Conservation (phyloP, 23 red algal species). For the Gracilaria vermiculophylla region DNA sequence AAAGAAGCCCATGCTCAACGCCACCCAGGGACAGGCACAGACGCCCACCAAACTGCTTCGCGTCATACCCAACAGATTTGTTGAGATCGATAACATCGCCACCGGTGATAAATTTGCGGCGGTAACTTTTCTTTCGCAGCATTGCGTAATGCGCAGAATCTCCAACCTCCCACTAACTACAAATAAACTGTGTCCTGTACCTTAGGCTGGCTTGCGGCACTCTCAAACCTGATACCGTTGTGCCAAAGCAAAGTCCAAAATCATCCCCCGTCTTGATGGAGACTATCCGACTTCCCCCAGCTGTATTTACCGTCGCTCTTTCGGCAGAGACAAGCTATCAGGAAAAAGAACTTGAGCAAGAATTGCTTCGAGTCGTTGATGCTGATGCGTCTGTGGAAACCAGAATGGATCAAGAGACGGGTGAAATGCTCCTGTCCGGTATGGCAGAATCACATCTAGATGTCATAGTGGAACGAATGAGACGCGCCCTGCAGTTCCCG, state of each 20-base stretch:
- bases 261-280: slow-evolving; percentile 49
- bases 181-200: too few species aligned
- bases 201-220: slow-evolving; percentile 39
- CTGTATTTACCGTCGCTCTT: slow-evolving; percentile 83
- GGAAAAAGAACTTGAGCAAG: slow-evolving; percentile 49
- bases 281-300: slow-evolving; percentile 61
- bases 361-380: too few species aligned
- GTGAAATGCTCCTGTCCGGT: slow-evolving; percentile 75
- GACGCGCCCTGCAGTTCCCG: slow-evolving; percentile 15
- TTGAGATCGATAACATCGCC: too few species aligned
- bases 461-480: slow-evolving; percentile 63
- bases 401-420: slow-evolving; percentile 59
- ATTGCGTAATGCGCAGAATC: too few species aligned
- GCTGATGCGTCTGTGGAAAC: too few species aligned
- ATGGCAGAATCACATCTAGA: slow-evolving; percentile 97
- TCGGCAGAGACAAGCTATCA: slow-evolving; percentile 39
- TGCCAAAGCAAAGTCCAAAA: slow-evolving; percentile 8
- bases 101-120: slow-evolving; percentile 79
- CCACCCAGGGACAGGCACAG: slow-evolving; percentile 34
- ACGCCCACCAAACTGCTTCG: slow-evolving; percentile 72
- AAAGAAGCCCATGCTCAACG: slow-evolving; percentile 80
- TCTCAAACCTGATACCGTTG: slow-evolving; percentile 83
- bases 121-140: slow-evolving; percentile 8
- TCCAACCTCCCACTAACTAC: not conserved
- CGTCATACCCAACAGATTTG: slow-evolving; percentile 76